Base-by-base conservation (phyloP, 306 rosid genomes). In the Psophocarpus tetragonolobus region DNA sequence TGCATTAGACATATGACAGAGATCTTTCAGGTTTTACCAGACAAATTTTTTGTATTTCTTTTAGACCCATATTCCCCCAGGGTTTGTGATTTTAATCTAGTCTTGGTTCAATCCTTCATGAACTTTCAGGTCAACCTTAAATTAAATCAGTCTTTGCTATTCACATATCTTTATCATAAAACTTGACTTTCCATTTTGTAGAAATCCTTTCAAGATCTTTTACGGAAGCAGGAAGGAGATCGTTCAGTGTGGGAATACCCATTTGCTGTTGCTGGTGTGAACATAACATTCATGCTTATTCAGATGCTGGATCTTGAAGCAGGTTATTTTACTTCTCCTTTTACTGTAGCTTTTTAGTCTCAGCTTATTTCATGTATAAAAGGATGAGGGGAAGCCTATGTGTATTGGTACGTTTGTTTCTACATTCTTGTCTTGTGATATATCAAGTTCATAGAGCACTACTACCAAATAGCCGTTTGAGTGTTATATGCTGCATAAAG, bases 231-330 rank as follows among this genome's bases (percentile, higher is more conserved):
- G 86, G 99, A 88, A 88, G 99, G 99, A 70, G 94, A 95, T 65
- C 90, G 99, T 27, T 95, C 99, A 26, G 90, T 91, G 71, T 95
- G 99, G 99, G 99, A 95, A 82, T 95, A 95, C 85, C 99, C 99
- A 65, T 95, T 95, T 89, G 97, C 99, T 29, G 99, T 95, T 78
- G 99, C 99, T 70, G 99, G 99, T 73, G 99, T 95, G 71, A 95
- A 95, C 90, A 92, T 95, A 69, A 92, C 98, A 71, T 95, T 95
- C 87, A 95, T 95, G 99, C 98, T 95, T 67, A 91, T 92, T 74
- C 99, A 95, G 84, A 95, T 95, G 90, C 96, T 95, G 64, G 99
- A 95, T 85, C 98, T 95, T 80, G 97, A 95, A 92, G 96, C 98
- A 84, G 99, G 99, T 95, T 69, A 21, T 39, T 54, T 84, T 14